Evolutionary conservation across 305 asterid species (phyloP).

Genomic region (Solanum chacoense): DNA sequence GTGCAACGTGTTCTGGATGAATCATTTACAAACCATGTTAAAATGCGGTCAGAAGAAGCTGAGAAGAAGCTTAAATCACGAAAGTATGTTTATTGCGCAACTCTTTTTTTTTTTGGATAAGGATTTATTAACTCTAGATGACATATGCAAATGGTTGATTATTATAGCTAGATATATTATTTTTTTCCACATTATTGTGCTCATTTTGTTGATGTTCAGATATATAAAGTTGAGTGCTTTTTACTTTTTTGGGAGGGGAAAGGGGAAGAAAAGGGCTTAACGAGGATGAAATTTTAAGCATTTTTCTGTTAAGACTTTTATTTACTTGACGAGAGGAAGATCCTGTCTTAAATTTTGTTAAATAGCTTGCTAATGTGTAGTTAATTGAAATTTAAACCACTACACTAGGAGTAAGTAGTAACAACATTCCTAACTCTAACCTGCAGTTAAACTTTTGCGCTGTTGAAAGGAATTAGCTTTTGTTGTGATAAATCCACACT

Average conservation of each 20-base stretch:
- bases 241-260: not conserved
- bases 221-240: not conserved
- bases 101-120: not conserved
- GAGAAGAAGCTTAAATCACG: conserved; percentile 65
- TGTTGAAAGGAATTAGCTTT: not conserved
- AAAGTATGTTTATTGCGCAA: conserved; percentile 35
- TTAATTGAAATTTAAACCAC: not conserved
- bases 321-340: not conserved
- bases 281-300: not conserved
- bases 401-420: not conserved
- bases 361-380: not conserved
- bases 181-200: not conserved
- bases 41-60: conserved; percentile 91
- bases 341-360: not conserved
- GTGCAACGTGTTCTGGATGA: conserved; percentile 91
- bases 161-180: not conserved
- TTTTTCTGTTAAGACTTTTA: not conserved
- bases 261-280: not conserved
- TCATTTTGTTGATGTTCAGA: not conserved
- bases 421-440: not conserved
- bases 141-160: not conserved
- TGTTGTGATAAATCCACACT: not conserved
- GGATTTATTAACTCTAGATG: not conserved
- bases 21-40: conserved; percentile 79
- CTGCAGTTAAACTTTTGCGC: not conserved